These are phyloP conservation scores for Aspergillus bertholletiae DNA, from an alignment of 495 filamentous ascomycete species.

Conservation along the genomic window DNA sequence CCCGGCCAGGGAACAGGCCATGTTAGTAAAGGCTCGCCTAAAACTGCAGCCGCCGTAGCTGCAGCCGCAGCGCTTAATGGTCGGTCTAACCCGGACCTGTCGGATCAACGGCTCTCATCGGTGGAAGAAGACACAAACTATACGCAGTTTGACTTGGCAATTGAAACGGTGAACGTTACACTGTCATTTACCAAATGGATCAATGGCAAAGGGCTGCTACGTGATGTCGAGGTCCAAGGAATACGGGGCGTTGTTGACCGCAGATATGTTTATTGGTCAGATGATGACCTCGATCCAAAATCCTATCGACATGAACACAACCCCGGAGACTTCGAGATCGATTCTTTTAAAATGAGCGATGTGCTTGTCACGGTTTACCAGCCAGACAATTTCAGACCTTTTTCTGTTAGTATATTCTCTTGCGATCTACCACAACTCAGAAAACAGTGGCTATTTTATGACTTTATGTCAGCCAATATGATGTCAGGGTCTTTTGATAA, in stretches of 20 bases:
- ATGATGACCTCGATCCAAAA: constrained; percentile 75
- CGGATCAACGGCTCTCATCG: constrained; percentile 10
- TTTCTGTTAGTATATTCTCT: constrained; percentile 89
- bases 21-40: constrained; percentile 90
- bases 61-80: constrained; percentile 63
- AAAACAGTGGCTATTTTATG: constrained; percentile 97
- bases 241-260: constrained; percentile 95
- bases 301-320: constrained; percentile 82
- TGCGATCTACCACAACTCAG: constrained; percentile 89
- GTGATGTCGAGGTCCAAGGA: constrained; percentile 89
- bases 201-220: constrained; percentile 88
- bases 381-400: constrained; percentile 84
- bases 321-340: constrained; percentile 93
- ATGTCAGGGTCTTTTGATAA: constrained; percentile 96
- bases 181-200: constrained; percentile 98
- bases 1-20: constrained; percentile 73
- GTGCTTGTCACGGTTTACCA: constrained; percentile 90
- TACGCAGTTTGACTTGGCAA: constrained; percentile 93
- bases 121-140: constrained; percentile 92
- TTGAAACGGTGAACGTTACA: constrained; percentile 93
- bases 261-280: constrained; percentile 69
- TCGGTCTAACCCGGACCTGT: constrained; percentile 15
- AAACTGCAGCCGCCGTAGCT: constrained; percentile 80
- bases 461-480: constrained; percentile 90
- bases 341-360: constrained; percentile 93